Evolutionary conservation across 768 basidiomycete species (phyloP).

Genomic region (Gyrodon lividus): DNA sequence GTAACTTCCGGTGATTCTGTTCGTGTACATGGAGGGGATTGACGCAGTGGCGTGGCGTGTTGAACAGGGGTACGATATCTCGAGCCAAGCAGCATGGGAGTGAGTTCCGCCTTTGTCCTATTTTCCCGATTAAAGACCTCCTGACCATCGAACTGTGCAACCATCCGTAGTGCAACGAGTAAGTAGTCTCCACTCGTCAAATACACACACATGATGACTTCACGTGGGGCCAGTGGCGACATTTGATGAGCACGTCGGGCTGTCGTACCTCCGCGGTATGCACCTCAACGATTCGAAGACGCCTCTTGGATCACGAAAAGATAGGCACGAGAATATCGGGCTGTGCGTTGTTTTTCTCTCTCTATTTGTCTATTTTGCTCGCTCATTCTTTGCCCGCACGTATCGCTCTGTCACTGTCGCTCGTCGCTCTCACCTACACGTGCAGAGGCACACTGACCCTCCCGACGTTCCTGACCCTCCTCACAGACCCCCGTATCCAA

Average conservation of each 20-base stretch:
- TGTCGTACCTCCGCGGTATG: slow-evolving; percentile 75
- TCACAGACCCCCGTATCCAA: slow-evolving; percentile 66
- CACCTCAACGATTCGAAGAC: slow-evolving; percentile 86
- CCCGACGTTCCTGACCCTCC: slow-evolving; percentile 58
- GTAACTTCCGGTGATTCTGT: slow-evolving; percentile 56
- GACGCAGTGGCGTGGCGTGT: background rate
- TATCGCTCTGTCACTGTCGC: background rate
- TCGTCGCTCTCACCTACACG: background rate
- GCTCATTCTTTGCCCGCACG: background rate
- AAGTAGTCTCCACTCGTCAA: slow-evolving; percentile 6
- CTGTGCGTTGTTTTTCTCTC: slow-evolving; percentile 45
- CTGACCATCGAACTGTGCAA: background rate
- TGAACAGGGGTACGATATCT: slow-evolving; percentile 74
- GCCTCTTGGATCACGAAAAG: slow-evolving; percentile 60
- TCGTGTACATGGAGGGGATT: background rate
- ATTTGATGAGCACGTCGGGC: slow-evolving; percentile 69
- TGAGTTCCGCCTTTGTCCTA: slow-evolving; percentile 34
- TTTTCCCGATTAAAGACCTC: background rate
- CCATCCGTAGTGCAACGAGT: slow-evolving; percentile 24
- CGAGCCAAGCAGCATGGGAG: slow-evolving; percentile 71
- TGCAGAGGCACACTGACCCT: slow-evolving; percentile 68
- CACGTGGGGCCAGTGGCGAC: slow-evolving; percentile 43
- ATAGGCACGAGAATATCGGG: slow-evolving; percentile 85
- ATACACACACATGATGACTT: background rate
- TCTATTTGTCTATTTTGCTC: background rate